Evolutionary conservation across 768 basidiomycete species (phyloP).

Genomic region (Mycena chlorophos): DNA sequence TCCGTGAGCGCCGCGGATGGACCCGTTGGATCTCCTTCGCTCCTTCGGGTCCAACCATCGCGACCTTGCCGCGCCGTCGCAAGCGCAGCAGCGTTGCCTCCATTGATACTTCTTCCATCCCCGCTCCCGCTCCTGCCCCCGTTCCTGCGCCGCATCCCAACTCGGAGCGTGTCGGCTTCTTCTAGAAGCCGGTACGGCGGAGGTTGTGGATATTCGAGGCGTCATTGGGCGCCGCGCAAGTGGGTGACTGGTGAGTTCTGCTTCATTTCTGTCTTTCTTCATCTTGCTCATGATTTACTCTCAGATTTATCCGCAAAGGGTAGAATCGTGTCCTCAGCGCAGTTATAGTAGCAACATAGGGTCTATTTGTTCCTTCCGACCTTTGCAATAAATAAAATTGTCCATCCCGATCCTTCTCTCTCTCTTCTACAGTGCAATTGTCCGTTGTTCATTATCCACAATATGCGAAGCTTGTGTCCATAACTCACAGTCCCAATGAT

Average conservation of each 20-base stretch:
- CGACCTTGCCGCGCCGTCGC: not conserved
- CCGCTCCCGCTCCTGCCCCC: not conserved
- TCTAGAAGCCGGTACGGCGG: not conserved
- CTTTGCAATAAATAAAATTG: too few species aligned
- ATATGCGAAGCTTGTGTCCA: too few species aligned
- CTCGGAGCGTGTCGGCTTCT: too few species aligned
- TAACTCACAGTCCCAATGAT: too few species aligned
- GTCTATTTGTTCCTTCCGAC: too few species aligned
- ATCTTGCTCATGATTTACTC: not conserved
- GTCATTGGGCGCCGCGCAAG: not conserved
- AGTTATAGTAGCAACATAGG: too few species aligned
- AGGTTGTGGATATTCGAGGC: too few species aligned
- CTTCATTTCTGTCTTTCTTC: not conserved
- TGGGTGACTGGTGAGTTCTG: not conserved
- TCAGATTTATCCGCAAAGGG: not conserved
- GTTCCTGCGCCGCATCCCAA: not conserved
- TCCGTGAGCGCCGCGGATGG: too few species aligned
- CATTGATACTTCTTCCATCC: not conserved
- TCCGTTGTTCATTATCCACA: too few species aligned
- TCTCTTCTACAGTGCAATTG: too few species aligned
- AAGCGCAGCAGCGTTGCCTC: not conserved
- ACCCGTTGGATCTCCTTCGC: too few species aligned
- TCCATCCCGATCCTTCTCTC: too few species aligned
- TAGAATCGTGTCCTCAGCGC: not conserved
- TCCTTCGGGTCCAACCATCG: not conserved